Percentiles rank a stretch among this genome's conserved stretches.
Evolutionary conservation across 306 rosid species (phyloP).

Genomic region (Malus sieversii): DNA sequence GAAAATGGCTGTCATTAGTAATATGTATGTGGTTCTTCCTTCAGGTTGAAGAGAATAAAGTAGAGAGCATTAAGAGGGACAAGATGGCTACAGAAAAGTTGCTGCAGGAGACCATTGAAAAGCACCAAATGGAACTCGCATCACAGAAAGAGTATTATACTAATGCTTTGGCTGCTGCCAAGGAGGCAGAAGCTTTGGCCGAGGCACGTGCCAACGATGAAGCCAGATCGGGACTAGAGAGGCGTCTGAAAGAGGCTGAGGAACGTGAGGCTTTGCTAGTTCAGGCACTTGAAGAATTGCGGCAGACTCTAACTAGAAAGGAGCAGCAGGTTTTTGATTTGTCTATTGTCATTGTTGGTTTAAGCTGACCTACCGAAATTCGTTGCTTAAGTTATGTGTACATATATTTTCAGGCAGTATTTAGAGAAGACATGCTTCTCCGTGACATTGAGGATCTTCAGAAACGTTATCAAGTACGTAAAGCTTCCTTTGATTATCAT

Average conservation of each 20-base stretch:
- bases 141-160: conserved; percentile 83
- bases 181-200: conserved; percentile 95
- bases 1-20: conserved; percentile 2
- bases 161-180: conserved; percentile 83
- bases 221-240: conserved; percentile 92
- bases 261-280: conserved; percentile 95
- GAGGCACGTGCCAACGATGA: conserved; percentile 86
- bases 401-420: conserved; percentile 57
- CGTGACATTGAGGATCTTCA: conserved; percentile 95
- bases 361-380: conserved; percentile 7
- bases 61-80: conserved; percentile 91
- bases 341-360: conserved; percentile 14
- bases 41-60: conserved; percentile 97
- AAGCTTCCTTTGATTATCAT: conserved; percentile 8
- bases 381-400: conserved; percentile 2
- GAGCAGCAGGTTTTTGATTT: conserved; percentile 81
- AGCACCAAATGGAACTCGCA: conserved; percentile 78
- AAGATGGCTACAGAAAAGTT: conserved; percentile 87
- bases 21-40: conserved; percentile 1
- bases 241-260: conserved; percentile 73
- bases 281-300: conserved; percentile 89
- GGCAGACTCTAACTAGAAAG: conserved; percentile 87
- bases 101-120: conserved; percentile 92
- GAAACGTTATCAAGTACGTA: conserved; percentile 82
- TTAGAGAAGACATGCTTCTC: conserved; percentile 84